Evolutionary conservation across 345 rosid species (phyloP), one percentile per base, ranked within the genome.

Genomic region (Eutrema japonicum): DNA sequence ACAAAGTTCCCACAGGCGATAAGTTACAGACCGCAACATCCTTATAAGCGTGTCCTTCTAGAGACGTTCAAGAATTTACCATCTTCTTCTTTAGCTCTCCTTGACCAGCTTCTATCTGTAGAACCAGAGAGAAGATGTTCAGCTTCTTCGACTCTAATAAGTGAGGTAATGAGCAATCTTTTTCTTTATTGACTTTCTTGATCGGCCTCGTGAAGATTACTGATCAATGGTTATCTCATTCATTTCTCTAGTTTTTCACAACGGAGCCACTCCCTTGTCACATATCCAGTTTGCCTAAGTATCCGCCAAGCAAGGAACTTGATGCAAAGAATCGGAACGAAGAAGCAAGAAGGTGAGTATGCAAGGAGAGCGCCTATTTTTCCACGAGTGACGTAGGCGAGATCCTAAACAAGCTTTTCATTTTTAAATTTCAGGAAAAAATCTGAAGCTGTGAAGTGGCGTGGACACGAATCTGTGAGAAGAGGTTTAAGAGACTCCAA

Each of bases 231-330:
- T 9, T 63, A 4, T 68, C 26, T 40, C 8, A 62, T 45, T 67
- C 29, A 18, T 43, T 40, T 60, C 72, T 77, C 30, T 78, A 91
- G 93, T 86, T 91, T 74, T 89, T 89, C 56, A 81, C 75, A 18
- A 81, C 78, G 8, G 83, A 85, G 55, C 96, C 97, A 53, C 77
- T 83, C 45, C 87, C 93, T 42, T 84, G 89, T 80, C 84, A 84
- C 66, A 86, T 87, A 75, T 82, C 93, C 62, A 81, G 67, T 67
- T 59, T 92, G 66, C 97, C 96, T 29, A 92, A 86, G 63, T 86
- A 85, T 78, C 87, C 87, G 2, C 97, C 97, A 38, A 87, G 92
- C 83, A 91, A 89, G 79, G 96, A 91, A 77, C 82, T 89, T 3
- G 96, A 89, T 68, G 86, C 86, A 74, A 91, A 84, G 65, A 71